phyloP scores from a whole-genome alignment of 2,329 filamentous ascomycete species.

The Fusarium nisikadoi region DNA sequence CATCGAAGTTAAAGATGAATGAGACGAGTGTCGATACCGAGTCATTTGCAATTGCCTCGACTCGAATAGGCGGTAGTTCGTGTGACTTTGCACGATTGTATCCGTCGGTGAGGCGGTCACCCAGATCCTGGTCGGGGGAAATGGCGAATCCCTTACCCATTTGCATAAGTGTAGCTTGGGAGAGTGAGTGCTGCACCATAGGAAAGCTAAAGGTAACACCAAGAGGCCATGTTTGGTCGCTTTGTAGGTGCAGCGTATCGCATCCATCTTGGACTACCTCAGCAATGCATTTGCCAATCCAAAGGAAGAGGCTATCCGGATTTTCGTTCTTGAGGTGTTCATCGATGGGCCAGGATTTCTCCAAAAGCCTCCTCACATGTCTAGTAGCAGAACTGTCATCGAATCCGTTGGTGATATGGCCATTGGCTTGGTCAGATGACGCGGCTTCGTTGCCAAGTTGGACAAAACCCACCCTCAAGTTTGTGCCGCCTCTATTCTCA shows the following conservation, averaged over 20 bases:
- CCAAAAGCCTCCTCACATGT: slow-evolving; percentile 68
- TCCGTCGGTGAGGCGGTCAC: slow-evolving; percentile 66
- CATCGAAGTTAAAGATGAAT: slow-evolving; percentile 76
- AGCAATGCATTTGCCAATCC: slow-evolving; percentile 83
- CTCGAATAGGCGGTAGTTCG: slow-evolving; percentile 71
- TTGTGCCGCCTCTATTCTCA: slow-evolving; percentile 73
- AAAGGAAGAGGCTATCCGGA: slow-evolving; percentile 79
- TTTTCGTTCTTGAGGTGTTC: slow-evolving; percentile 79
- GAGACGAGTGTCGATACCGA: slow-evolving; percentile 83
- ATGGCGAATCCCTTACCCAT: slow-evolving; percentile 79
- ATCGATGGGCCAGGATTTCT: slow-evolving; percentile 79
- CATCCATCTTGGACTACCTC: slow-evolving; percentile 73
- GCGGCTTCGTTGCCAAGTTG: slow-evolving; percentile 61
- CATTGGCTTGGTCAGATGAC: slow-evolving; percentile 14
- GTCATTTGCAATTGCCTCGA: slow-evolving; percentile 84
- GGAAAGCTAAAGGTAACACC: slow-evolving; percentile 79
- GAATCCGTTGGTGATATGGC: slow-evolving; percentile 14
- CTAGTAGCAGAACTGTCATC: slow-evolving; percentile 34
- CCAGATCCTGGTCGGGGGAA: slow-evolving; percentile 68
- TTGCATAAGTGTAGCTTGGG: slow-evolving; percentile 70
- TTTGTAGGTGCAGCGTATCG: slow-evolving; percentile 54
- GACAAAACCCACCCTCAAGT: slow-evolving; percentile 74
- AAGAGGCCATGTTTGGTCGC: slow-evolving; percentile 63
- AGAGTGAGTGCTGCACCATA: slow-evolving; percentile 71
- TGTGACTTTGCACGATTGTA: slow-evolving; percentile 62